A percentile compares a stretch with the other conserved stretches of the same genome.
These are phyloP conservation scores for Dendrobium nobile DNA, from an alignment of 106 monocot genomes.

Conservation along the genomic window DNA sequence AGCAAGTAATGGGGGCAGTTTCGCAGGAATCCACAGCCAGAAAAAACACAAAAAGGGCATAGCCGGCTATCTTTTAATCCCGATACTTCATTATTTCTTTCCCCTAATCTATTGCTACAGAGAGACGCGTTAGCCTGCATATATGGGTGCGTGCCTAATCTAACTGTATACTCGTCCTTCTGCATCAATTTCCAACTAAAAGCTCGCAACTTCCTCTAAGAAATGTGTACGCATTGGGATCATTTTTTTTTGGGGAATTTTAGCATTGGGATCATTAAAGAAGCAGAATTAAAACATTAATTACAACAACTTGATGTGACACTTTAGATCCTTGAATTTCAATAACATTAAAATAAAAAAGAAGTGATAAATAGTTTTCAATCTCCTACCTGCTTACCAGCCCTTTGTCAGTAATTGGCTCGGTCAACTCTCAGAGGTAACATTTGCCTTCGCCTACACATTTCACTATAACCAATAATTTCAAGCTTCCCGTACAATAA, in stretches of 20 bases:
- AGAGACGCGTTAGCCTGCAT: neutral
- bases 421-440: neutral
- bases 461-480: neutral
- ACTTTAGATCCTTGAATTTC: neutral
- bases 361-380: neutral
- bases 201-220: too few relatives aligned
- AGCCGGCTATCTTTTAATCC: neutral
- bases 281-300: neutral
- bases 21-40: neutral
- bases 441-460: neutral
- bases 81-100: neutral
- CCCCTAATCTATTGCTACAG: neutral
- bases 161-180: neutral
- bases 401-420: neutral
- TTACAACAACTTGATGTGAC: constrained; percentile 5
- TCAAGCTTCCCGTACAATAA: too few relatives aligned
- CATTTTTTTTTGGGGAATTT: too few relatives aligned
- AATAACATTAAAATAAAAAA: neutral
- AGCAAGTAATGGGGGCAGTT: neutral
- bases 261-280: neutral
- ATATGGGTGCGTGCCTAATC: neutral
- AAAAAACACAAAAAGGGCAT: neutral
- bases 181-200: neutral
- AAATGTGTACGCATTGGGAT: neutral
- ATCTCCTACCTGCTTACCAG: neutral